phyloP scores from a whole-genome alignment of 1,284 basidiomycete species.

The Veloporphyrellus conicus region DNA sequence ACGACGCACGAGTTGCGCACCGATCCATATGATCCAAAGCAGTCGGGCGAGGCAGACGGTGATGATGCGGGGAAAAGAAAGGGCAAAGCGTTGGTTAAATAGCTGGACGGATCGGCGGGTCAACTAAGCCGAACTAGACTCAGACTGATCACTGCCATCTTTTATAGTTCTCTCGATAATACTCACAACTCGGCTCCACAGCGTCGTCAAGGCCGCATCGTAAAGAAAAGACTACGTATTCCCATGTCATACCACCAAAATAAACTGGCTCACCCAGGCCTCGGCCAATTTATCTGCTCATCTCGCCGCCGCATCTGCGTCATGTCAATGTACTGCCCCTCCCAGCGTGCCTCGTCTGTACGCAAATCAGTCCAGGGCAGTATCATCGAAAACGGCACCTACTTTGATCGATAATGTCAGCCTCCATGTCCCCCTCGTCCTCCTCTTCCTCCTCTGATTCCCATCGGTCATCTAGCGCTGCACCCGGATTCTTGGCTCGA shows the following conservation, averaged over 20 bases:
- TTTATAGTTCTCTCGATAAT: no score
- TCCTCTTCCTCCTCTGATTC: conserved; percentile 56
- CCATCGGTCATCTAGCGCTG: conserved; percentile 54
- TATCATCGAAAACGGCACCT: conserved; percentile 26
- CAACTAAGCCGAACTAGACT: conserved; percentile 14
- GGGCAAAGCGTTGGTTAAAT: conserved; percentile 17
- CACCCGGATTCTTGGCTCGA: conserved; percentile 52
- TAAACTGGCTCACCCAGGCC: conserved; percentile 38
- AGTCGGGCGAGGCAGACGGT: background rate
- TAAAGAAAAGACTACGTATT: no score
- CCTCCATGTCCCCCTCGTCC: conserved; percentile 53
- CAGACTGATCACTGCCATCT: background rate
- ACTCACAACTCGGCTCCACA: no score
- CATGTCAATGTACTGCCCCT: conserved; percentile 66
- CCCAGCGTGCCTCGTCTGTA: conserved; percentile 62
- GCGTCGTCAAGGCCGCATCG: no score
- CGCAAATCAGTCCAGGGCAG: conserved; percentile 7
- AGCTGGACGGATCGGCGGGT: conserved; percentile 4
- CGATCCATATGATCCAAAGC: conserved; percentile 27
- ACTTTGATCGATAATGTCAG: conserved; percentile 68
- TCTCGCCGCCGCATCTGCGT: conserved; percentile 51
- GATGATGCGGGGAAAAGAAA: conserved; percentile 2
- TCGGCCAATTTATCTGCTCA: conserved; percentile 61
- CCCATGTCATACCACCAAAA: no score
- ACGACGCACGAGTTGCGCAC: conserved; percentile 18